Evolutionary conservation across 768 basidiomycete species (phyloP).

Genomic region (Imleria badia): DNA sequence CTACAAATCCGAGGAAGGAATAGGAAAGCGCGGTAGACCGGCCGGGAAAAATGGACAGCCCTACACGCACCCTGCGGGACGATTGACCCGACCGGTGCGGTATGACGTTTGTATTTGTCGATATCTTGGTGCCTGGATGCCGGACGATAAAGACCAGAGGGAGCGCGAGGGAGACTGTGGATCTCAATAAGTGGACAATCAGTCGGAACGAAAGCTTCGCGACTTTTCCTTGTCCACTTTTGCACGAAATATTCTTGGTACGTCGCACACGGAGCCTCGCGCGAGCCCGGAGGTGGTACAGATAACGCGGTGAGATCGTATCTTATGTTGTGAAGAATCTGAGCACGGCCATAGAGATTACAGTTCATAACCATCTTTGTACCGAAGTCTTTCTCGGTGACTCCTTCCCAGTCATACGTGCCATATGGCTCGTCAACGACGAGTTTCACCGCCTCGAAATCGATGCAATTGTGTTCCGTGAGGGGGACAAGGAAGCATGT

Average conservation of each 20-base stretch:
- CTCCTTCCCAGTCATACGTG: slow-evolving; percentile 51
- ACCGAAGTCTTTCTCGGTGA: slow-evolving; percentile 50
- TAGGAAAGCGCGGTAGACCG: slow-evolving; percentile 50
- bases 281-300: slow-evolving; percentile 48
- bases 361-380: slow-evolving; percentile 54
- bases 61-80: slow-evolving; percentile 48
- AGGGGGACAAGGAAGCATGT: slow-evolving; percentile 71
- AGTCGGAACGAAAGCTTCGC: slow-evolving; percentile 44
- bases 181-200: slow-evolving; percentile 67
- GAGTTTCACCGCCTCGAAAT: slow-evolving; percentile 55
- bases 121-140: slow-evolving; percentile 21
- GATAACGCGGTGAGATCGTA: slow-evolving; percentile 68
- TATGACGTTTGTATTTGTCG: slow-evolving; percentile 27
- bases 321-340: slow-evolving; percentile 57
- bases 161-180: slow-evolving; percentile 40
- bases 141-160: slow-evolving; percentile 41
- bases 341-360: slow-evolving; percentile 54
- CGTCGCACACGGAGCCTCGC: slow-evolving; percentile 45
- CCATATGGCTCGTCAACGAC: slow-evolving; percentile 52
- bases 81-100: slow-evolving; percentile 32
- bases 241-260: slow-evolving; percentile 61
- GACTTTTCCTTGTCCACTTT: slow-evolving; percentile 52
- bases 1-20: slow-evolving; percentile 67
- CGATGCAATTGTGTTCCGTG: slow-evolving; percentile 45
- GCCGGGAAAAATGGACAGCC: slow-evolving; percentile 52